Evolutionary conservation across 2,329 filamentous ascomycete species (phyloP).

Genomic region (Colletotrichum musae): DNA sequence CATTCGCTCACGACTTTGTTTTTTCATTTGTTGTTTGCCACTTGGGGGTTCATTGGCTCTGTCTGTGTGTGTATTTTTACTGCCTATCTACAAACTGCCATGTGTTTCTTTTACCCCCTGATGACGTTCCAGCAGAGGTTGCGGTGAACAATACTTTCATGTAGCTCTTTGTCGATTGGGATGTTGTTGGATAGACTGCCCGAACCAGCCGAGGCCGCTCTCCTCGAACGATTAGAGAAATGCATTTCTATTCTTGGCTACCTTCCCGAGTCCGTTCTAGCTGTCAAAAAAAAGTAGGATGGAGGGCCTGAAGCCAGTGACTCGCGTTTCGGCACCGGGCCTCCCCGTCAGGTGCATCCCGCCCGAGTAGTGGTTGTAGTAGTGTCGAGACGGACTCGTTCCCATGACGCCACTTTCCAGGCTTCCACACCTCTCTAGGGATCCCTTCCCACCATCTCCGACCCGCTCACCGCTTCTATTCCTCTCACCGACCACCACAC

Average conservation of each 20-base stretch:
- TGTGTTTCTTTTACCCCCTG: too few relatives aligned
- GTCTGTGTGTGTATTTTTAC: neutral
- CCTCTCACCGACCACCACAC: conserved; percentile 4
- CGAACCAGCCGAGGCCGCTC: neutral
- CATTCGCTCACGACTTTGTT: conserved; percentile 17
- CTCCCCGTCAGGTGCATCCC: conserved; percentile 20
- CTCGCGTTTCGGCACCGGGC: conserved; percentile 22
- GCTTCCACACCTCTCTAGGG: conserved; percentile 12
- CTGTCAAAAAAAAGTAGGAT: neutral
- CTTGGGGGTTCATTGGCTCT: neutral
- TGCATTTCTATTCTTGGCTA: neutral
- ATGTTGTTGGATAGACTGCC: neutral
- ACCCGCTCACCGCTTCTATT: neutral
- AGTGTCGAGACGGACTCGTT: conserved; percentile 20
- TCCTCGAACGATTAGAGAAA: neutral
- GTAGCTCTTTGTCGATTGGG: neutral
- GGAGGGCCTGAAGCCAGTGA: conserved; percentile 3
- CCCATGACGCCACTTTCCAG: conserved; percentile 25
- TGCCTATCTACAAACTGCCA: neutral
- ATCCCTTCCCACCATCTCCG: neutral
- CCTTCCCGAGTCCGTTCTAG: neutral
- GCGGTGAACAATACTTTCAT: neutral
- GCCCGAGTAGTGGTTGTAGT: neutral
- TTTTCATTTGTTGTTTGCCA: conserved; percentile 15
- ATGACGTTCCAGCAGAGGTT: neutral